Evolutionary conservation across 495 filamentous ascomycete genomes (phyloP), one percentile per base, ranked within the genome.

Genomic region (Penicillium chermesinum): DNA sequence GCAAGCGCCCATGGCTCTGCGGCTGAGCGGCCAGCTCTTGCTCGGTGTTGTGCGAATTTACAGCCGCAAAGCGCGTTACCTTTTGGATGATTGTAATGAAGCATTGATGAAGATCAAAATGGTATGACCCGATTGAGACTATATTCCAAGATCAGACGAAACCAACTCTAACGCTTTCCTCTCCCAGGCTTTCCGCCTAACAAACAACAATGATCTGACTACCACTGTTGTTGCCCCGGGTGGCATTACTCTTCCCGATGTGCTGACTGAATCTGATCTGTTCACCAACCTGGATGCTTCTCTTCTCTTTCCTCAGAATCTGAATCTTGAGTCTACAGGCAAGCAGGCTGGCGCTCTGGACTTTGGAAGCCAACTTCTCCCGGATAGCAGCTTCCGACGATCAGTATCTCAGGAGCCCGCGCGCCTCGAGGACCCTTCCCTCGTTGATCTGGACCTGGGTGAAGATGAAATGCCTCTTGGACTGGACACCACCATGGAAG

Each of bases 91-190:
- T 63, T 98, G 93, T 73, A 95, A 91, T 59, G 93, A 98, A 69
- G 91, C 93, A 19, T 72, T 97, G 46, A 82, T 93, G 75, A 96
- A 96, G 69, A 95, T 98, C 58, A 96, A 96, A 63, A 93, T 96
- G 91, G 91, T 96, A 76, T 45, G 44, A 16, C 32, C 20, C 25
- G n/a, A n/a, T n/a, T n/a, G n/a, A n/a, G n/a, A n/a, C 36, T 33
- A 54, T 50, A 49, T 7, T 7, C 22, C 8, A 21, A 6, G 7
- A 10, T 35, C 8, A 33, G 10, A 10, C 36, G 36, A 30, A 47
- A 16, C 7, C 10, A 2, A 36, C 25, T 62, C 76, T 59, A 76
- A 63, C 35, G 33, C 16, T 15, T 7, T 15, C 16, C 38, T 46
- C 19, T 48, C 1, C 55, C 10, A 89, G 86, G 86, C 86, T 21